Conservation (phyloP, 1,139 yeast genomes). For the Candida sojae region DNA sequence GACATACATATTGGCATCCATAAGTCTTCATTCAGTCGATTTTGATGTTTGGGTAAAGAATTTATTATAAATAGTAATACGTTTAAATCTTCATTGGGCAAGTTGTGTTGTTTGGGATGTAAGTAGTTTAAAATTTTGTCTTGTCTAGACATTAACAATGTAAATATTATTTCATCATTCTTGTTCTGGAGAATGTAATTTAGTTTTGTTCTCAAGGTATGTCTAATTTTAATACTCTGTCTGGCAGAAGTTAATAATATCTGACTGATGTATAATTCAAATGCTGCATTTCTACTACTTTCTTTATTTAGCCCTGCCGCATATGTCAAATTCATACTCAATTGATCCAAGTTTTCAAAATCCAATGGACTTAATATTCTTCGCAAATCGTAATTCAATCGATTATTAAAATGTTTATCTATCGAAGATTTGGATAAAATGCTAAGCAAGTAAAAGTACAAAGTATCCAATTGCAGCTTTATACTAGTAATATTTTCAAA, state of each 20-base stretch:
- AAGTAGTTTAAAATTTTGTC: constrained; percentile 28
- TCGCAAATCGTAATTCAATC: constrained; percentile 82
- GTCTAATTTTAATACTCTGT: constrained; percentile 33
- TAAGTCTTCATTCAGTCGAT: constrained; percentile 57
- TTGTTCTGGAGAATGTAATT: constrained; percentile 14
- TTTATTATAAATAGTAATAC: constrained; percentile 31
- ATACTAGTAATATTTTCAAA: constrained; percentile 37
- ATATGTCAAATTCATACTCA: constrained; percentile 55
- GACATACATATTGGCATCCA: constrained; percentile 97
- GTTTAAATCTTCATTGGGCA: constrained; percentile 34
- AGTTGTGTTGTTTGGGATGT: constrained; percentile 36
- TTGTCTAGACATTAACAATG: constrained; percentile 25
- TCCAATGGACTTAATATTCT: constrained; percentile 71
- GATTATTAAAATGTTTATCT: constrained; percentile 61
- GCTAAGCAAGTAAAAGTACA: constrained; percentile 78
- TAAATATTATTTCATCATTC: constrained; percentile 34
- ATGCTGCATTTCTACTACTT: constrained; percentile 10
- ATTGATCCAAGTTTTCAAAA: constrained; percentile 61
- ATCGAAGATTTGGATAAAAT: constrained; percentile 79
- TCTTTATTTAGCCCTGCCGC: constrained; percentile 18
- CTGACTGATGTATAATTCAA: constrained; percentile 30
- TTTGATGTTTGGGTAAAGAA: constrained; percentile 19
- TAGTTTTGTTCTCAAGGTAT: constrained; percentile 35
- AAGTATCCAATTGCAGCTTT: constrained; percentile 65
- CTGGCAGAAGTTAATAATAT: constrained; percentile 29